These are phyloP conservation scores for Melanomma pulvis-pyrius DNA, from an alignment of 495 filamentous ascomycete species.

Conservation along the genomic window DNA sequence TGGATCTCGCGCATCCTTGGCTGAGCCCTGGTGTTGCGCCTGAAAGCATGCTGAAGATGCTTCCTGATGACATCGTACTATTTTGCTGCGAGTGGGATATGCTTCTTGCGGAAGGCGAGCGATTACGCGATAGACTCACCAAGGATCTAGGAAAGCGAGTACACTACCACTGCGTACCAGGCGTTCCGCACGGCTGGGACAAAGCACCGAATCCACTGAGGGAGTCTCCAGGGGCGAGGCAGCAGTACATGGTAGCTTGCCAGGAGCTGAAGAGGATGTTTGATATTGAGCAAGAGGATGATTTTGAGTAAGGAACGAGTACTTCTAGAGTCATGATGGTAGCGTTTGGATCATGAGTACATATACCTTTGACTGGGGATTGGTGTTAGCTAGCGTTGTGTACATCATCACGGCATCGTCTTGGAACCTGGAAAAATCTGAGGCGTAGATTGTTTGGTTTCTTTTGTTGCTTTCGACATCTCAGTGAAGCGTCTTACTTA, in stretches of 20 bases:
- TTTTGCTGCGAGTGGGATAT: slow-evolving; percentile 92
- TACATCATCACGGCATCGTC: too few relatives aligned
- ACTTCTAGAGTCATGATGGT: too few relatives aligned
- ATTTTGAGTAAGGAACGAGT: slow-evolving; percentile 1
- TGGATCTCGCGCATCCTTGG: slow-evolving; percentile 59
- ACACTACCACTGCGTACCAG: slow-evolving; percentile 69
- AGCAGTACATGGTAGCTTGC: slow-evolving; percentile 52
- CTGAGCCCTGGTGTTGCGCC: slow-evolving; percentile 66
- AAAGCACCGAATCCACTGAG: slow-evolving; percentile 78
- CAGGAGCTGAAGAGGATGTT: slow-evolving; percentile 50
- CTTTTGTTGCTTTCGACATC: too few relatives aligned
- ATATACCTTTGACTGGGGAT: too few relatives aligned
- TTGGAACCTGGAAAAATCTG: too few relatives aligned
- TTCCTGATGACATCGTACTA: slow-evolving; percentile 69
- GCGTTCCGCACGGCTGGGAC: slow-evolving; percentile 81
- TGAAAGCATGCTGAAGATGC: slow-evolving; percentile 52
- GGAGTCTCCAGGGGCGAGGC: slow-evolving; percentile 49
- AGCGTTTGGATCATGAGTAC: not conserved
- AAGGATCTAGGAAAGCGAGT: slow-evolving; percentile 66
- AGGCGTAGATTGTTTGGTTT: too few relatives aligned
- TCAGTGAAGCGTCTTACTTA: too few relatives aligned
- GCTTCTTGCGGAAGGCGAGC: slow-evolving; percentile 75
- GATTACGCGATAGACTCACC: slow-evolving; percentile 64
- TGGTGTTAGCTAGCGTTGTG: too few relatives aligned
- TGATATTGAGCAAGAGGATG: slow-evolving; percentile 25